A percentile compares a stretch with the other conserved stretches of the same genome.
Evolutionary conservation across 2,329 filamentous ascomycete species (phyloP).

Genomic region (Aspergillus carbonarius): DNA sequence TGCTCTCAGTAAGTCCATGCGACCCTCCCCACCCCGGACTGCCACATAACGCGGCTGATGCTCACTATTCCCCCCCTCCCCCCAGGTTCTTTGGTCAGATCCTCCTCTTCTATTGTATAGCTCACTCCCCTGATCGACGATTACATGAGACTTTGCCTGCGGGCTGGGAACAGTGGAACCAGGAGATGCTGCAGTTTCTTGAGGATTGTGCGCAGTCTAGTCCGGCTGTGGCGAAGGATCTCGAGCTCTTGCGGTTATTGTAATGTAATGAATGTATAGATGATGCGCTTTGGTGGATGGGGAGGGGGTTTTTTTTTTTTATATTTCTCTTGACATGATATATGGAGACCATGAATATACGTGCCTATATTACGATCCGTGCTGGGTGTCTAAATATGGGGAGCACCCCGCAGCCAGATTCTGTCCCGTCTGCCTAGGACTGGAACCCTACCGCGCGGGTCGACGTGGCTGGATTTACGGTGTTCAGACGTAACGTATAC

Average conservation of each 20-base stretch:
- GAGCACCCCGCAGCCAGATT: too few relatives aligned
- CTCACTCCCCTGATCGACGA: conserved; percentile 36
- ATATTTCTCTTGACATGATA: too few relatives aligned
- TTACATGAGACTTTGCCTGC: conserved; percentile 37
- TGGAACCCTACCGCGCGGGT: too few relatives aligned
- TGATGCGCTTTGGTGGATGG: background rate
- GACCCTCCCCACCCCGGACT: background rate
- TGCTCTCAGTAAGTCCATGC: conserved; percentile 36
- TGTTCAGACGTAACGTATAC: too few relatives aligned
- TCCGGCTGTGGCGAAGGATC: conserved; percentile 41
- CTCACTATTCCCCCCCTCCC: too few relatives aligned
- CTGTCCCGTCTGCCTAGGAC: too few relatives aligned
- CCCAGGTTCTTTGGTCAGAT: conserved; percentile 44
- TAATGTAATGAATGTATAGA: conserved; percentile 14
- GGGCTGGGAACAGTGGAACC: conserved; percentile 43
- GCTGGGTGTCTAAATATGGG: too few relatives aligned
- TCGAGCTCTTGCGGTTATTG: conserved; percentile 37
- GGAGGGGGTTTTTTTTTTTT: too few relatives aligned
- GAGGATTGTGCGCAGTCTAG: conserved; percentile 39
- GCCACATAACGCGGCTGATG: too few relatives aligned
- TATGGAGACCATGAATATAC: too few relatives aligned
- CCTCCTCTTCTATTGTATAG: conserved; percentile 44
- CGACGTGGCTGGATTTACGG: too few relatives aligned
- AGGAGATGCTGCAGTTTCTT: conserved; percentile 42
- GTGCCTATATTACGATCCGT: too few relatives aligned